These are phyloP conservation scores for Eucalyptus grandis DNA, from an alignment of 345 rosid species.

Conservation along the genomic window DNA sequence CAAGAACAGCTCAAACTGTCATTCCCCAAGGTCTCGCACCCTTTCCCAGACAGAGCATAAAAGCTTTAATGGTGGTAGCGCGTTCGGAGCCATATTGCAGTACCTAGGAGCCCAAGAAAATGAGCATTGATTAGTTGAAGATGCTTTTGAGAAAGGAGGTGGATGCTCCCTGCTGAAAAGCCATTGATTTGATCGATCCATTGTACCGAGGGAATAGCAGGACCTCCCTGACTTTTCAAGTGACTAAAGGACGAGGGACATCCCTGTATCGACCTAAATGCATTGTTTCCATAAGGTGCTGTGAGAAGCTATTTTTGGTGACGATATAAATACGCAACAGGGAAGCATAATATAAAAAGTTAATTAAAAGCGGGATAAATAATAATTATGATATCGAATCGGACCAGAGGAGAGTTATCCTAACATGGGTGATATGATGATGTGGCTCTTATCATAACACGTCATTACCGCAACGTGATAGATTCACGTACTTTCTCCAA, in stretches of 20 bases:
- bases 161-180: not conserved
- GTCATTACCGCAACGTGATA: accelerated
- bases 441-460: not conserved
- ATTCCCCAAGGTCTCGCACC: not conserved
- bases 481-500: accelerated
- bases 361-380: not conserved
- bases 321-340: not conserved
- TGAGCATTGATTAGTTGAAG: not conserved
- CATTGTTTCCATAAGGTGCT: not conserved
- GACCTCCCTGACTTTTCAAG: not conserved
- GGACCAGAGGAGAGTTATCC: not conserved
- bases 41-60: not conserved
- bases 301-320: not conserved
- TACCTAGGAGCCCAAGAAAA: not conserved
- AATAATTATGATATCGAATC: not conserved
- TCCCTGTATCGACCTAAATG: not conserved
- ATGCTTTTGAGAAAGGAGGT: not conserved
- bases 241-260: not conserved
- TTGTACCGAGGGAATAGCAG: not conserved
- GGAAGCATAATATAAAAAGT: not conserved
- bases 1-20: not conserved
- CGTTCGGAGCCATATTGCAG: not conserved
- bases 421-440: accelerated
- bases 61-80: not conserved
- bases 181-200: not conserved